A percentile compares a stretch with the other conserved stretches of the same genome.
phyloP scores from a whole-genome alignment of 108 stramenopile genomes.

The Epipyxis sp. region DNA sequence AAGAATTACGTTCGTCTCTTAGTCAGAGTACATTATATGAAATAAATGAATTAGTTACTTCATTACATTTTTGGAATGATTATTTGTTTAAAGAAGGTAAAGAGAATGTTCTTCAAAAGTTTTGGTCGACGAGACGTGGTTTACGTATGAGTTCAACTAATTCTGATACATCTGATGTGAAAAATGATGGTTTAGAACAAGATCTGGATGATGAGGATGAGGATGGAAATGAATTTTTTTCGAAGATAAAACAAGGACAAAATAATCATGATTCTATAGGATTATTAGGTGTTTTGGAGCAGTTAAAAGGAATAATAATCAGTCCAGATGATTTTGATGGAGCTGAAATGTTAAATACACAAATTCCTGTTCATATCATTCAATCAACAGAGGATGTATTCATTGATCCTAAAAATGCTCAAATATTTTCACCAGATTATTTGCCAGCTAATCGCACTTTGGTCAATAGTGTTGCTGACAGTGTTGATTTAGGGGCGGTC shows the following conservation, averaged over 20 bases:
- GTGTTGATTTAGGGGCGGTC: not conserved
- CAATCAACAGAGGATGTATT: constrained; percentile 32
- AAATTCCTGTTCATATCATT: not conserved
- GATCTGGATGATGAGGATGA: constrained; percentile 3
- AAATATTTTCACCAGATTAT: not conserved
- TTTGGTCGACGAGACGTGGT: constrained; percentile 31
- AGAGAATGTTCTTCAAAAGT: constrained; percentile 13
- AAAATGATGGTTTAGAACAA: not conserved
- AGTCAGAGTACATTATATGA: constrained; percentile 6
- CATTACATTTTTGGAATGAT: constrained; percentile 35
- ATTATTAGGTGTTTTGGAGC: constrained; percentile 34
- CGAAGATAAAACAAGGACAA: no score
- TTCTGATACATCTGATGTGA: not conserved
- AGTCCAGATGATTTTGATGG: constrained; percentile 16
- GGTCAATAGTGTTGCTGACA: not conserved
- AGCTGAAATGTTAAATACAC: not conserved
- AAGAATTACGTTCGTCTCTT: constrained; percentile 14
- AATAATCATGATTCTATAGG: constrained; percentile 27
- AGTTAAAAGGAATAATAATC: constrained; percentile 27
- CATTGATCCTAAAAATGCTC: constrained; percentile 16
- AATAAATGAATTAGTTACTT: not conserved
- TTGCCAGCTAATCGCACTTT: not conserved
- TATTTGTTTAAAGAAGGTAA: constrained; percentile 11
- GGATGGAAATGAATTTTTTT: not conserved
- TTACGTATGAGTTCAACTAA: not conserved